Percentiles rank a stretch among this genome's conserved stretches.
phyloP scores from a whole-genome alignment of 2,329 filamentous ascomycete genomes.

The Nannizziopsis barbatae region DNA sequence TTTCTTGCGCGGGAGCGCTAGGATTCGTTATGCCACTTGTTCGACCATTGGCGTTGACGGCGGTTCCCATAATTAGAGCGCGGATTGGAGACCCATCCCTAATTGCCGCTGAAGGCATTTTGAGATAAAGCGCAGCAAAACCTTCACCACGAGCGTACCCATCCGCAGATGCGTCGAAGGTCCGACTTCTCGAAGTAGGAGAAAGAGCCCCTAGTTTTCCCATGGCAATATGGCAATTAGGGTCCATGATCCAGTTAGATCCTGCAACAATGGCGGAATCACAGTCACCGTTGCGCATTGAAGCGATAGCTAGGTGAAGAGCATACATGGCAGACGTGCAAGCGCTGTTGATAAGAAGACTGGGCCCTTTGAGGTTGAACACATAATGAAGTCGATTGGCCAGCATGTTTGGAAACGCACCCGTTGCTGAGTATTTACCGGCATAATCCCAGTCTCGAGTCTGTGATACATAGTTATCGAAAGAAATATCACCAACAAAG shows the following conservation, averaged over 20 bases:
- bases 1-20: slow-evolving; percentile 14
- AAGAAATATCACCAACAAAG: slow-evolving; percentile 13
- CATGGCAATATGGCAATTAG: slow-evolving; percentile 18
- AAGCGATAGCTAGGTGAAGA: slow-evolving; percentile 23
- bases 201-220: slow-evolving; percentile 13
- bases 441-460: background rate
- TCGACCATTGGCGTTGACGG: slow-evolving; percentile 24
- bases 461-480: slow-evolving; percentile 11
- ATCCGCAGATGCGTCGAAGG: slow-evolving; percentile 25
- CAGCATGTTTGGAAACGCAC: slow-evolving; percentile 5
- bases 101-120: slow-evolving; percentile 23
- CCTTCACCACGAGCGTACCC: slow-evolving; percentile 30
- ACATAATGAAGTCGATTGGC: slow-evolving; percentile 9
- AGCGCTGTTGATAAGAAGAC: slow-evolving; percentile 15
- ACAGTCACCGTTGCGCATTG: slow-evolving; percentile 21
- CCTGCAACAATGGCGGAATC: slow-evolving; percentile 16
- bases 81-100: slow-evolving; percentile 28
- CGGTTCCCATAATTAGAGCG: slow-evolving; percentile 25
- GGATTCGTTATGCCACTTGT: slow-evolving; percentile 20
- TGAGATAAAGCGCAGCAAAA: slow-evolving; percentile 26
- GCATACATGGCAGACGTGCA: slow-evolving; percentile 21
- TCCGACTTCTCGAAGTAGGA: slow-evolving; percentile 20
- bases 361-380: slow-evolving; percentile 12
- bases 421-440: slow-evolving; percentile 17
- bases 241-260: slow-evolving; percentile 19